Evolutionary conservation across 2,329 filamentous ascomycete genomes (phyloP), one percentile per base, ranked within the genome.

Genomic region (Colletotrichum tamarilloi): DNA sequence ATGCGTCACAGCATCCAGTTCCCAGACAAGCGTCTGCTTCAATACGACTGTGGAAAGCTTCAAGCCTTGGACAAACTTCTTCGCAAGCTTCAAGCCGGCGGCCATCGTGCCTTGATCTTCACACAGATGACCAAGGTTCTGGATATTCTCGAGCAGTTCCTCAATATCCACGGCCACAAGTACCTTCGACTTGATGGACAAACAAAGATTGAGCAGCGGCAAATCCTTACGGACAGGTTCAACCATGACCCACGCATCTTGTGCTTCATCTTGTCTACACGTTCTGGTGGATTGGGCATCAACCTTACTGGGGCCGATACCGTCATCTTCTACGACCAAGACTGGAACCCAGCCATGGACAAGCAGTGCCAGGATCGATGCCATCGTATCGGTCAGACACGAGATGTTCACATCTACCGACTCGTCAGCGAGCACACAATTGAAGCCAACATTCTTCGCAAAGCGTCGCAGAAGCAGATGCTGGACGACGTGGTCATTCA

Each of bases 261-360:
- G 16, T 96, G 93, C 75, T 99, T 99, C 85, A 99, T 99, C 78
- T 85, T 99, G 5, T 98, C 96, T 0, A 98, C 95, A 62, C 92
- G 97, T 70, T 98, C 97, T 0, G 97, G 97, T 76, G 97, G 97
- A 68, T 87, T 99, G 1, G 97, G 97, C 70, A 97, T 99, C 85
- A 99, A 99, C 78, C 87, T 99, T 56, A 98, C 96, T 0, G 97
- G 97, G 62, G 97, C 97, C 5, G 97, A 98, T 81, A 98, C 95
- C 0, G 97, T 99, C 78, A 98, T 99, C 76, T 99, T 99, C 83
- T 99, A 98, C 83, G 97, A 99, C 79, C 92, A 98, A 73, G 97
- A 99, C 81, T 99, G 97, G 97, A 99, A 99, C 79, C 97, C 97
- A 0, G 97, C 97, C 64, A 99, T 99, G 97, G 97, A 99, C 85